Percentiles rank a stretch among this genome's conserved stretches.
These are phyloP conservation scores for Aspergillus amoenus DNA, from an alignment of 2,329 filamentous ascomycete species.

Conservation along the genomic window DNA sequence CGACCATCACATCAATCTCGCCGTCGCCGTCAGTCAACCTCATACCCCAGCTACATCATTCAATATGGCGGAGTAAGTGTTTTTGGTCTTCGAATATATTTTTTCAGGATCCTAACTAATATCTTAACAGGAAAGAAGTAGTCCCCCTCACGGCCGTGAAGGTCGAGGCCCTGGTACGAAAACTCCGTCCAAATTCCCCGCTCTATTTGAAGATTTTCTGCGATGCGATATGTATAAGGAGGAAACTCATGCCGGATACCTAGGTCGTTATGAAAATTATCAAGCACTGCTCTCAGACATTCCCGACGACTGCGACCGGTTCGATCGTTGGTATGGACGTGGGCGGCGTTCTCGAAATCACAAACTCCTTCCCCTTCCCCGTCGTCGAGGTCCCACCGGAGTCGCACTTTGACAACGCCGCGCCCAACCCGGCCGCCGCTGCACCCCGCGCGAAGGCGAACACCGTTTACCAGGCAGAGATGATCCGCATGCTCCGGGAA, in stretches of 20 bases:
- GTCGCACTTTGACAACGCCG: conserved; percentile 66
- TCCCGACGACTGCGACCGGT: conserved; percentile 86
- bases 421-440: conserved; percentile 74
- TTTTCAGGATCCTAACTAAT: conserved; percentile 15
- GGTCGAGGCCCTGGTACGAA: conserved; percentile 85
- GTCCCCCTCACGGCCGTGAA: conserved; percentile 80
- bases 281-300: conserved; percentile 85
- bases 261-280: conserved; percentile 97
- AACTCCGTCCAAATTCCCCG: conserved; percentile 29
- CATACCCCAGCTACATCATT: conserved; percentile 22
- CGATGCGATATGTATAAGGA: background rate
- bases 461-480: conserved; percentile 84
- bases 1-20: conserved; percentile 23
- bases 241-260: conserved; percentile 27
- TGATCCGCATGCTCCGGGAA: conserved; percentile 94
- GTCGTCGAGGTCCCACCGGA: conserved; percentile 71
- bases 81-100: background rate
- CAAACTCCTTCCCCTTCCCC: conserved; percentile 93
- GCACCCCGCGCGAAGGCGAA: conserved; percentile 93
- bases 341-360: conserved; percentile 78
- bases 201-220: conserved; percentile 17
- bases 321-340: conserved; percentile 92
- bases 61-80: conserved; percentile 35
- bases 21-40: conserved; percentile 18
- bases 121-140: conserved; percentile 55